Percentiles rank a stretch among this genome's conserved stretches.
Evolutionary conservation across 139 green algal genomes (phyloP).

Genomic region (Auxenochlorella pyrenoidosa): DNA sequence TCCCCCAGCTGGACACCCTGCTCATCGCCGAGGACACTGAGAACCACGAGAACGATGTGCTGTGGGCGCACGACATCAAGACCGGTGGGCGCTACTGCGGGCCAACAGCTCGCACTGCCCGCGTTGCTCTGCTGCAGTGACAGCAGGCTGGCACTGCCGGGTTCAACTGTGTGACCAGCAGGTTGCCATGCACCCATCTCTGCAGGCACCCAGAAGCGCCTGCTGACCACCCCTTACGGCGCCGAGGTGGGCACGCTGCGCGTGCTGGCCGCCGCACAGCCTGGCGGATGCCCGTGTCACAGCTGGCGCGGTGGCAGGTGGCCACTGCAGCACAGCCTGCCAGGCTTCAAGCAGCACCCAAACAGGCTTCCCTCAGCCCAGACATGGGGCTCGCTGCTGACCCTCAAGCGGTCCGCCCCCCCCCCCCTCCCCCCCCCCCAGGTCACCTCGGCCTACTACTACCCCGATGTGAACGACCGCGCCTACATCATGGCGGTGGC

Average conservation of each 20-base stretch:
- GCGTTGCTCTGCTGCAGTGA: background rate
- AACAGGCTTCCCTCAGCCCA: background rate
- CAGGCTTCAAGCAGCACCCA: no score
- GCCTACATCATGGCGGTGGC: background rate
- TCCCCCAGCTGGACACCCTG: background rate
- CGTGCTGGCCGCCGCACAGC: no score
- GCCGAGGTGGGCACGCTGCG: background rate
- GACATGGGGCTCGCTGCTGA: background rate
- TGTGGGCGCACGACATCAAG: constrained; percentile 46
- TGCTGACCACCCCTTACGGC: background rate
- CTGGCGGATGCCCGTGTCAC: no score
- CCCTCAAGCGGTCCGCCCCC: background rate
- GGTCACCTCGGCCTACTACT: background rate
- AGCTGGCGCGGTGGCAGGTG: no score
- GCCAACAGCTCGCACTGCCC: background rate
- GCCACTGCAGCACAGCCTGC: no score
- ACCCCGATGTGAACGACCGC: background rate
- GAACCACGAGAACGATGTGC: constrained; percentile 60
- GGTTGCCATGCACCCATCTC: background rate
- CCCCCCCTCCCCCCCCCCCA: background rate
- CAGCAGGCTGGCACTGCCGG: no score
- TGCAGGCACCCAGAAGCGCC: background rate
- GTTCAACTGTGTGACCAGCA: no score
- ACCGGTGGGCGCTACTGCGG: background rate
- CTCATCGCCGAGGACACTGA: constrained; percentile 43